Evolutionary conservation across 2,329 filamentous ascomycete genomes (phyloP).

Genomic region (Colletotrichum trifolii): DNA sequence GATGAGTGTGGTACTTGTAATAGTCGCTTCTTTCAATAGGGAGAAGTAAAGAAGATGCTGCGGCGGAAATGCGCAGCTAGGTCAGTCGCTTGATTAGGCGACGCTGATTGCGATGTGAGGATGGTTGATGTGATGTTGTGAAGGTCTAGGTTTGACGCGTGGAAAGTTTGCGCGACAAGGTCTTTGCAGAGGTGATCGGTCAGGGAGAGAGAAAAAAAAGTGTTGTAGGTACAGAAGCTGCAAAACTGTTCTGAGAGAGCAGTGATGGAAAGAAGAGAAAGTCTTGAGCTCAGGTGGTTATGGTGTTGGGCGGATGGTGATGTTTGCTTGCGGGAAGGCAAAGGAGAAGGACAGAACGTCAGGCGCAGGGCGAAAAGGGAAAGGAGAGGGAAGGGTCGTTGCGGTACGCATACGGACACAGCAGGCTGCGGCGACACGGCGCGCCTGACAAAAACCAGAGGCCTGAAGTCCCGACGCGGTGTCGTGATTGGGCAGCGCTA

Average conservation of each 20-base stretch:
- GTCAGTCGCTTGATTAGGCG: slow-evolving; percentile 19
- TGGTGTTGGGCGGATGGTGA: slow-evolving; percentile 19
- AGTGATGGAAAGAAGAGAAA: slow-evolving; percentile 11
- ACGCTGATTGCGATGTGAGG: slow-evolving; percentile 16
- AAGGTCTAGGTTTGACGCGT: slow-evolving; percentile 28
- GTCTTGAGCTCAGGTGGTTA: slow-evolving; percentile 4
- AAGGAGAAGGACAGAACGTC: slow-evolving; percentile 15
- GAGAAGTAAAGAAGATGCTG: slow-evolving; percentile 5
- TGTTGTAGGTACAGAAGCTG: slow-evolving; percentile 27
- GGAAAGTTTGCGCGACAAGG: slow-evolving; percentile 18
- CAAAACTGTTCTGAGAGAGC: slow-evolving; percentile 1
- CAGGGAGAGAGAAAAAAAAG: neutral
- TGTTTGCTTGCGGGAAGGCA: slow-evolving; percentile 21
- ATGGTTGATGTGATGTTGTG: slow-evolving; percentile 10
- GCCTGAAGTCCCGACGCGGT: neutral
- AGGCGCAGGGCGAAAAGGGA: slow-evolving; percentile 28
- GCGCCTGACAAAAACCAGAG: slow-evolving; percentile 36
- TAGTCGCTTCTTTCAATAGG: neutral
- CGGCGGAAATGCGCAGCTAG: slow-evolving; percentile 17
- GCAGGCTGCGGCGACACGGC: slow-evolving; percentile 14
- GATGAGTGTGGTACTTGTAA: slow-evolving; percentile 47
- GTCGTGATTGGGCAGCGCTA: slow-evolving; percentile 7
- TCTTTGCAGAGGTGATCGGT: slow-evolving; percentile 20
- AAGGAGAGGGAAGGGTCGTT: slow-evolving; percentile 28
- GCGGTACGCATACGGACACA: slow-evolving; percentile 16